These are phyloP conservation scores for Kitagawia praeruptora DNA, from an alignment of 129 eudicot genomes.

Conservation along the genomic window DNA sequence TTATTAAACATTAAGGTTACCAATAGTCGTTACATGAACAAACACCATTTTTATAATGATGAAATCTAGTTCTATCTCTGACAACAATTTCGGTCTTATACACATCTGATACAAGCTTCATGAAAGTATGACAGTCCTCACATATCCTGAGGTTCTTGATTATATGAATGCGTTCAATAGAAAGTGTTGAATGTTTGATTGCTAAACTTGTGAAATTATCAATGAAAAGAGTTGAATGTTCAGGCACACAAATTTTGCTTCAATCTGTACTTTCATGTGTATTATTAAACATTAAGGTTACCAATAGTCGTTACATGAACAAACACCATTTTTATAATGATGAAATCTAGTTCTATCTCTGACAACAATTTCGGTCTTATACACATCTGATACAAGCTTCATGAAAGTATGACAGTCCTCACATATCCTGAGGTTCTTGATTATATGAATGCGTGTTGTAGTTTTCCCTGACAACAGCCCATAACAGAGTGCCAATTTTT, in stretches of 20 bases:
- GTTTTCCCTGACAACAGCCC: constrained; percentile 34
- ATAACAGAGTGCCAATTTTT: constrained; percentile 56
- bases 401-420: constrained; percentile 70
- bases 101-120: constrained; percentile 58
- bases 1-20: constrained; percentile 17
- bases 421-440: constrained; percentile 69
- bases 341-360: constrained; percentile 76
- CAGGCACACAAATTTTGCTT: constrained; percentile 1
- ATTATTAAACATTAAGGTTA: constrained; percentile 8
- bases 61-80: constrained; percentile 72
- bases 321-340: constrained; percentile 46
- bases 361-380: constrained; percentile 35
- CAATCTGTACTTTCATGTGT: neutral
- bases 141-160: constrained; percentile 73
- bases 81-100: constrained; percentile 39
- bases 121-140: constrained; percentile 66
- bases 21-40: constrained; percentile 80
- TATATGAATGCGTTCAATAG: constrained; percentile 24
- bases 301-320: constrained; percentile 83
- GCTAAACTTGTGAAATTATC: neutral
- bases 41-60: constrained; percentile 46
- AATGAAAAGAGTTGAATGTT: neutral
- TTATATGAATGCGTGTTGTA: constrained; percentile 46
- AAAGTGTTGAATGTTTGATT: neutral
- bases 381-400: constrained; percentile 58